Conservation (phyloP, 805 yeast species). For the Kurtzmaniella fragi region DNA sequence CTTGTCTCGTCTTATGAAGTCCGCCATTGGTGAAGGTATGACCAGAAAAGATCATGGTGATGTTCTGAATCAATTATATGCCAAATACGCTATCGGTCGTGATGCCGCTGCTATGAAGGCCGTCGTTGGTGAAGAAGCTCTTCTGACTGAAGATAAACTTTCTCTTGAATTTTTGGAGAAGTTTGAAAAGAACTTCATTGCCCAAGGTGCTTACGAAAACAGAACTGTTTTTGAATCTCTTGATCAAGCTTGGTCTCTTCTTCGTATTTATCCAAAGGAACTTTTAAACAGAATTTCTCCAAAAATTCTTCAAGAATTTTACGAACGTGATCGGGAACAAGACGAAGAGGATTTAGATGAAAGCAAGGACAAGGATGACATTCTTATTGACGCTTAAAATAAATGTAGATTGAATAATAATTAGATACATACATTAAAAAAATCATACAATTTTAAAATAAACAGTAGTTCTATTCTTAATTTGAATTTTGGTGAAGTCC, state of each 20-base stretch:
- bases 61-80: constrained; percentile 97
- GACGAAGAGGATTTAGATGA: constrained; percentile 50
- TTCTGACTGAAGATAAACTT: constrained; percentile 94
- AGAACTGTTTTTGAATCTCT: constrained; percentile 92
- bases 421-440: too few relatives aligned
- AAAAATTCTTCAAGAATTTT: constrained; percentile 91
- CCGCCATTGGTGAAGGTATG: constrained; percentile 99
- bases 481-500: too few relatives aligned
- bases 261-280: constrained; percentile 98
- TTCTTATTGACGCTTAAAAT: constrained; percentile 35
- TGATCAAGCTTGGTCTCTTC: constrained; percentile 96
- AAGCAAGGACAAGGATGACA: constrained; percentile 19
- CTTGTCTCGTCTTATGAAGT: constrained; percentile 95
- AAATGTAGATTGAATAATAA: neutral
- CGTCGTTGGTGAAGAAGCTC: constrained; percentile 99
- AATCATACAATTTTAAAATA: too few relatives aligned
- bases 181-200: constrained; percentile 90
- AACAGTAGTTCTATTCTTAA: too few relatives aligned
- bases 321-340: constrained; percentile 78
- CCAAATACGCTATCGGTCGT: constrained; percentile 98
- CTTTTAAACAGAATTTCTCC: constrained; percentile 98
- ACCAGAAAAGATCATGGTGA: constrained; percentile 99
- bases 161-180: constrained; percentile 97
- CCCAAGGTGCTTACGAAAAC: constrained; percentile 96
- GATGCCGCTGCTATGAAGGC: constrained; percentile 99